Base-by-base conservation (phyloP, 169 alveolate genomes). In the Fabrea salina region DNA sequence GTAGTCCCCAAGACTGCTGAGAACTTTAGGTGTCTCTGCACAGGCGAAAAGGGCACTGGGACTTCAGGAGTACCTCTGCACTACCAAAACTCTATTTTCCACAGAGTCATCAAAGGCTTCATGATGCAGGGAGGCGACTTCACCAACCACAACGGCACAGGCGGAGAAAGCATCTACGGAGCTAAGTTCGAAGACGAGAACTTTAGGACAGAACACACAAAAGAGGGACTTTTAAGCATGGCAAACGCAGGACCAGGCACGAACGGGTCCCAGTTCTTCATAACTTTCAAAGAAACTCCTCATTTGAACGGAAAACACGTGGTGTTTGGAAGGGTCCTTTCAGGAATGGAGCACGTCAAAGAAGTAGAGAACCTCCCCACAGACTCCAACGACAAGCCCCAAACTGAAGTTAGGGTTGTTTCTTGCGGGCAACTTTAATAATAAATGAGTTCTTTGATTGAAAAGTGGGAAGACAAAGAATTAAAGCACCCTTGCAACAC, bases 111-210 rank as follows among this genome's bases (percentile, higher is more conserved):
- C n/a, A 93, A 95, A 8, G 95, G 95, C 51, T 96, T 96, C 82
- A 95, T 97, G 95, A 89, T 96, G 56, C 98, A 97, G 85, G 98
- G 99, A 50, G 99, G 99, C 2, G 99, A 98, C 82, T 95, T 98
- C 41, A 95, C 98, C n/a, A 91, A 90, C 56, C 86, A 92, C 40
- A 94, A 96, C 82, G 99, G 99, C 44, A 94, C 97, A 43, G 99
- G 99, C 3, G 99, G 99, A n/a, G 96, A 87, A 75, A 88, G 98
- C 71, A 97, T 98, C 56, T 98, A 97, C 84, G 99, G 99, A 2
- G 92, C 82, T 33, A 84, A 89, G 61, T 98, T 98, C 80, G 94
- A 91, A 40, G 99, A 98, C 83, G 99, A 98, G 80, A 93, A 91
- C 80, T 94, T 96, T 71, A 80, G 70, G 85, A 75, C 86, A 19